phyloP scores from a whole-genome alignment of 805 yeast genomes.

The Yarrowia yakushimensis region DNA sequence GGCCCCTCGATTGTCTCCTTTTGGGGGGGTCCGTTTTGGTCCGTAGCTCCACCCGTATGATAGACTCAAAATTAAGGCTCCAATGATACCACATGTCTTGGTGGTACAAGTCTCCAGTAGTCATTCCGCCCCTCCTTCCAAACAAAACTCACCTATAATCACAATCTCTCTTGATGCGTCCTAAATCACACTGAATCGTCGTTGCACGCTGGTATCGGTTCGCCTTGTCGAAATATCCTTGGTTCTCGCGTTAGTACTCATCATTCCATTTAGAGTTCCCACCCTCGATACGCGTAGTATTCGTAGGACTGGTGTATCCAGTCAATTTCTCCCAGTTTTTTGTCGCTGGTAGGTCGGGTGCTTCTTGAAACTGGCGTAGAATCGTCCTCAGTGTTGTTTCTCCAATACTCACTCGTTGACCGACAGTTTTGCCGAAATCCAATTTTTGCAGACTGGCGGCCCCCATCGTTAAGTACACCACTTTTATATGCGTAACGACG shows the following conservation, averaged over 20 bases:
- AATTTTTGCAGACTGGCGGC: slow-evolving; percentile 23
- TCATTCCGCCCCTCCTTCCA: not conserved
- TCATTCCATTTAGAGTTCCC: slow-evolving; percentile 10
- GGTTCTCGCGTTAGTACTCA: slow-evolving; percentile 14
- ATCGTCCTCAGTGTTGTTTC: not conserved
- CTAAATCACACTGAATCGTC: slow-evolving; percentile 1
- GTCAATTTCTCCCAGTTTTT: not conserved
- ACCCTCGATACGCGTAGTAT: slow-evolving; percentile 6
- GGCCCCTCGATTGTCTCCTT: not conserved
- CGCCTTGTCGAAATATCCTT: not conserved
- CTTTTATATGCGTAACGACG: slow-evolving; percentile 21
- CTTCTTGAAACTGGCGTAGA: not conserved
- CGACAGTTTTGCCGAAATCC: slow-evolving; percentile 13
- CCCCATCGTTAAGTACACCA: slow-evolving; percentile 24
- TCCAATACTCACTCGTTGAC: slow-evolving; percentile 5
- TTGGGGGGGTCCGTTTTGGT: not conserved
- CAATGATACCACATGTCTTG: not conserved
- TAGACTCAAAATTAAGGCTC: slow-evolving; percentile 19
- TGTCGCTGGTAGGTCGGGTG: not conserved
- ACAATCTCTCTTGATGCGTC: slow-evolving; percentile 15
- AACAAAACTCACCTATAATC: slow-evolving; percentile 18
- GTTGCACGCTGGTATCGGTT: not conserved
- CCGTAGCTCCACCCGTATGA: not conserved
- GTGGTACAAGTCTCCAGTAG: not conserved
- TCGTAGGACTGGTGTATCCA: not conserved